Evolutionary conservation across 192 early-diverging fungal genomes (phyloP).

Genomic region (Glomus cerebriforme): DNA sequence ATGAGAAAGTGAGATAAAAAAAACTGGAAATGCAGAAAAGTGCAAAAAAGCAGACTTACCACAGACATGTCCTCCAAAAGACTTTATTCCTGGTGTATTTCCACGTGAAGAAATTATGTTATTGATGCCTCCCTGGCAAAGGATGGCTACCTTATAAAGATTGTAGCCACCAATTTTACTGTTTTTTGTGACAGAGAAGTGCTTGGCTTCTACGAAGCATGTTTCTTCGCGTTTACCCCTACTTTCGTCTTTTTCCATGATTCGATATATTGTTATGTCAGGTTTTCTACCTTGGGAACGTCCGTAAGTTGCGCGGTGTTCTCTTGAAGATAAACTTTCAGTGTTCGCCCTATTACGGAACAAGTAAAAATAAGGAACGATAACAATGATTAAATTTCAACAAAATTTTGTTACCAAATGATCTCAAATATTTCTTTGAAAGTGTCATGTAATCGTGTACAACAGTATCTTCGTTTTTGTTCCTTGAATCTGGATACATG

Average conservation of each 20-base stretch:
- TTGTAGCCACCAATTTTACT: slow-evolving; percentile 4
- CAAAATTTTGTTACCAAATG: background rate
- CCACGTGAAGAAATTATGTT: background rate
- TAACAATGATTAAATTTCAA: background rate
- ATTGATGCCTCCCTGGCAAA: slow-evolving; percentile 8
- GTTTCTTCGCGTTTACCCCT: background rate
- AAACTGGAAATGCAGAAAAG: background rate
- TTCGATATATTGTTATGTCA: background rate
- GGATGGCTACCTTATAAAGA: background rate
- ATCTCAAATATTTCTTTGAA: slow-evolving; percentile 11
- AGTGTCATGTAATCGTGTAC: slow-evolving; percentile 6
- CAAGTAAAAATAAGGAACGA: background rate
- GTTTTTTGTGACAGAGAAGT: background rate
- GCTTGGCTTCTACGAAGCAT: background rate
- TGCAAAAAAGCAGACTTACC: slow-evolving; percentile 1
- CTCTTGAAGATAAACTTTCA: background rate
- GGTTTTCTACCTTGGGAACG: background rate
- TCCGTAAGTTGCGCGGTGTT: background rate
- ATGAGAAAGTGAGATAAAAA: background rate
- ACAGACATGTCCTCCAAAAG: slow-evolving; percentile 3
- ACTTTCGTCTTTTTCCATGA: background rate
- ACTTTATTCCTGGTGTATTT: background rate
- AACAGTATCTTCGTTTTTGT: background rate
- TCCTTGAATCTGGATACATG: background rate
- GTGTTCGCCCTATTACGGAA: background rate